phyloP scores from a whole-genome alignment of 106 monocot genomes.

The Dendrobium huoshanense region DNA sequence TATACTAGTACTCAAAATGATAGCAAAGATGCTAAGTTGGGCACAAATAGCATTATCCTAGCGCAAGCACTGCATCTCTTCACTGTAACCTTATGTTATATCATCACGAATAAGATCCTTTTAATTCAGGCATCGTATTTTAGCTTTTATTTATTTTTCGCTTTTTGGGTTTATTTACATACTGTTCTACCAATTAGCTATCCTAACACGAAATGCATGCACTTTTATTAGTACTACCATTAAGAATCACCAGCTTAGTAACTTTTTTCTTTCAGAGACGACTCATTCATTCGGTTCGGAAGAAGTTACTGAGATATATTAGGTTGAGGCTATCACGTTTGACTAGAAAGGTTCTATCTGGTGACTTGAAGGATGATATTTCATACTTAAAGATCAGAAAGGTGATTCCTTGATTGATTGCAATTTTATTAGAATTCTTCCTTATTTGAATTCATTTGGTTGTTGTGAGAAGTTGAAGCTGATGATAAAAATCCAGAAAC shows the following conservation, averaged over 20 bases:
- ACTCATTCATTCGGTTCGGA: not conserved
- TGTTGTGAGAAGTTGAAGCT: not conserved
- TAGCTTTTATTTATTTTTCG: not conserved
- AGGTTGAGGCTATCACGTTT: constrained; percentile 4
- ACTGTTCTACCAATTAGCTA: not conserved
- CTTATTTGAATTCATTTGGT: not conserved
- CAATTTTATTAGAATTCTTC: not conserved
- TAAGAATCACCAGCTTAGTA: not conserved
- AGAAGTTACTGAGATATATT: constrained; percentile 6
- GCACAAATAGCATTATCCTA: not conserved
- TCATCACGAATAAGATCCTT: not conserved
- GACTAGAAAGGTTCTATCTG: constrained; percentile 7
- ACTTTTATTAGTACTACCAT: not conserved
- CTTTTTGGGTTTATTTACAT: not conserved
- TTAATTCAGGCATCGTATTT: not conserved
- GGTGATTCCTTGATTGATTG: not conserved
- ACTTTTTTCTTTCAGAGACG: constrained; percentile 7
- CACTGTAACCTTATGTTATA: not conserved
- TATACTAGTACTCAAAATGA: too few relatives aligned
- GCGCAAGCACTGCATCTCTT: not conserved
- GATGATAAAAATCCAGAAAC: not conserved
- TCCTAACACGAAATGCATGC: not conserved
- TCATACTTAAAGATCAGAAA: constrained; percentile 2
- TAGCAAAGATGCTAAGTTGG: too few relatives aligned
- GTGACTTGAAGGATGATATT: constrained; percentile 7